Conservation (phyloP, 2,329 filamentous ascomycete species). For the Ascochyta lentis region DNA sequence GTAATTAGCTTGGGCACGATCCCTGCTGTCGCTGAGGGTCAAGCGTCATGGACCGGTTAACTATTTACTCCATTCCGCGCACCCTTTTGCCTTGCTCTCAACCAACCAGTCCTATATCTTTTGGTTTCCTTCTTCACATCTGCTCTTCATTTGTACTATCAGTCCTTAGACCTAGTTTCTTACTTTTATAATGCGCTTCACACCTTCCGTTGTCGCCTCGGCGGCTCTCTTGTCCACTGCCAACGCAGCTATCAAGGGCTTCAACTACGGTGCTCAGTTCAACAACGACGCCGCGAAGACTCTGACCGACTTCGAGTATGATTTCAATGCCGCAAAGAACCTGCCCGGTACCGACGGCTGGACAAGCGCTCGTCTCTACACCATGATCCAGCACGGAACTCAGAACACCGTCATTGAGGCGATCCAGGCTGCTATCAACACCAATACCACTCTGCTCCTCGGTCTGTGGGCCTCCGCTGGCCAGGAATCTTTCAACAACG, state of each 20-base stretch:
- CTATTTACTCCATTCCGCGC: constrained; percentile 20
- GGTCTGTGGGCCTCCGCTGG: constrained; percentile 83
- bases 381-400: constrained; percentile 74
- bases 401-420: constrained; percentile 68
- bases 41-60: constrained; percentile 30
- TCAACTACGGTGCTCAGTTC: constrained; percentile 75
- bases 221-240: constrained; percentile 50
- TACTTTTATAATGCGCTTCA: constrained; percentile 42
- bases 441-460: constrained; percentile 78
- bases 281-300: constrained; percentile 65
- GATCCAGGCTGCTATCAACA: constrained; percentile 82
- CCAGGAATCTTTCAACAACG: constrained; percentile 68
- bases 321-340: constrained; percentile 70
- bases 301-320: constrained; percentile 71
- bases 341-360: constrained; percentile 67
- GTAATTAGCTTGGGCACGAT: constrained; percentile 25
- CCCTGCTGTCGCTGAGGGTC: constrained; percentile 20
- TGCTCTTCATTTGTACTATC: background rate
- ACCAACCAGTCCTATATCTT: background rate
- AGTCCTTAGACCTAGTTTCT: constrained; percentile 3
- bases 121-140: constrained; percentile 1
- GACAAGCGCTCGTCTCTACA: constrained; percentile 75
- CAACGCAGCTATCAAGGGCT: constrained; percentile 59
- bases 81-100: background rate
- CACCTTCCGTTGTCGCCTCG: constrained; percentile 45